These are phyloP conservation scores for Geotrichum klebahnii DNA, from an alignment of 1,139 yeast genomes.

Conservation along the genomic window DNA sequence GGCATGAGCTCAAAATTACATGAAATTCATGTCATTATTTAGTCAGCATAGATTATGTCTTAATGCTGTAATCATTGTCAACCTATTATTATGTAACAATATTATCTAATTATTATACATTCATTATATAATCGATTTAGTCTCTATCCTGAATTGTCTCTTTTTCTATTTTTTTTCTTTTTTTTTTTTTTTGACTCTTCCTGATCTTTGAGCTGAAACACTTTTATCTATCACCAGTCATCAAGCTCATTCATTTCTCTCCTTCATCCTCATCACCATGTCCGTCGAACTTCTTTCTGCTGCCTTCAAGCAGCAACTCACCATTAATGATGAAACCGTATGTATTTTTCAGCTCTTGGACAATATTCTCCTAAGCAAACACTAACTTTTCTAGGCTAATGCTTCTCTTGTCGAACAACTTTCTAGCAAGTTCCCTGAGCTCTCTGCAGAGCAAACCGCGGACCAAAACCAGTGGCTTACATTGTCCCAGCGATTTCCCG, in stretches of 20 bases:
- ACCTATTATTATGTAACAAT: too few relatives aligned
- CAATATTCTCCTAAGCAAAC: neutral
- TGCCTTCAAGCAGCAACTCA: constrained; percentile 30
- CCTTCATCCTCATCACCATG: constrained; percentile 12
- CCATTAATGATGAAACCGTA: constrained; percentile 26
- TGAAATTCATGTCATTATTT: too few relatives aligned
- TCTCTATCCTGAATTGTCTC: neutral
- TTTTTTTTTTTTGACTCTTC: neutral
- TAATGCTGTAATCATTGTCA: too few relatives aligned
- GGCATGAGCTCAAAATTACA: too few relatives aligned
- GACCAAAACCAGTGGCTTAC: constrained; percentile 77
- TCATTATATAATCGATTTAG: too few relatives aligned
- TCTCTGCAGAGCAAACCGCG: constrained; percentile 52
- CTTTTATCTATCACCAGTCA: neutral
- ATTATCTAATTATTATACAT: neutral
- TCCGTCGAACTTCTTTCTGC: constrained; percentile 31
- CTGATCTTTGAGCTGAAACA: neutral
- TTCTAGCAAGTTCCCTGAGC: constrained; percentile 26
- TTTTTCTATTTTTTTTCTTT: neutral
- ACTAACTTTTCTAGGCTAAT: constrained; percentile 22
- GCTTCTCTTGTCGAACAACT: constrained; percentile 27
- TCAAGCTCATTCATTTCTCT: too few relatives aligned
- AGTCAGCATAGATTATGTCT: too few relatives aligned
- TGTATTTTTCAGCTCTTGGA: constrained; percentile 9
- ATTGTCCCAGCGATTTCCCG: constrained; percentile 59